phyloP scores from a whole-genome alignment of 129 eudicot species.

The Glebionis coronaria region DNA sequence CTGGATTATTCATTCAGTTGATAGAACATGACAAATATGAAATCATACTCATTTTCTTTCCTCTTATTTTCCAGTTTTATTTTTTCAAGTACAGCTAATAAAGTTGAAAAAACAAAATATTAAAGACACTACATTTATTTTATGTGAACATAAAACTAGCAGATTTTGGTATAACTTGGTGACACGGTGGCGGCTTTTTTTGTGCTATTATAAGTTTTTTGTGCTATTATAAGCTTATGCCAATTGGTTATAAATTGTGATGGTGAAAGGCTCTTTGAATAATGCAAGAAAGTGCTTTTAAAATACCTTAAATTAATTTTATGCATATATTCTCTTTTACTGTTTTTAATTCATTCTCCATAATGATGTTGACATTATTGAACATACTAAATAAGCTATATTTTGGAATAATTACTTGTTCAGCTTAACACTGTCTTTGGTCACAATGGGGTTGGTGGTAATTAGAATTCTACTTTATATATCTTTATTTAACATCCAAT shows the following conservation, averaged over 20 bases:
- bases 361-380: neutral
- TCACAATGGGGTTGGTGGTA: no score
- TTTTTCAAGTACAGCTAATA: no score
- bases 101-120: no score
- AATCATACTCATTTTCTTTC: no score
- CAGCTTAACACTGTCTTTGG: no score
- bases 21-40: neutral
- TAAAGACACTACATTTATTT: no score
- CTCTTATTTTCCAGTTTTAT: no score
- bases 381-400: neutral
- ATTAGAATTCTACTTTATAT: no score
- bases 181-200: neutral
- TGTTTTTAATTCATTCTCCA: slow-evolving; percentile 12
- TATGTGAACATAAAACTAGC: neutral
- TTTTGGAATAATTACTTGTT: no score
- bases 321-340: slow-evolving; percentile 1
- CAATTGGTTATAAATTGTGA: slow-evolving; percentile 12
- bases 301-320: slow-evolving; percentile 9
- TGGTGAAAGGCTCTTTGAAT: slow-evolving; percentile 15
- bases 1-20: neutral
- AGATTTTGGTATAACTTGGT: slow-evolving; percentile 16
- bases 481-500: no score
- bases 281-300: slow-evolving; percentile 24
- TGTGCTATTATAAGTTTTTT: slow-evolving; percentile 1
- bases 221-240: neutral